Evolutionary conservation across 2,329 filamentous ascomycete genomes (phyloP).

Genomic region (Penicillium concentricum): DNA sequence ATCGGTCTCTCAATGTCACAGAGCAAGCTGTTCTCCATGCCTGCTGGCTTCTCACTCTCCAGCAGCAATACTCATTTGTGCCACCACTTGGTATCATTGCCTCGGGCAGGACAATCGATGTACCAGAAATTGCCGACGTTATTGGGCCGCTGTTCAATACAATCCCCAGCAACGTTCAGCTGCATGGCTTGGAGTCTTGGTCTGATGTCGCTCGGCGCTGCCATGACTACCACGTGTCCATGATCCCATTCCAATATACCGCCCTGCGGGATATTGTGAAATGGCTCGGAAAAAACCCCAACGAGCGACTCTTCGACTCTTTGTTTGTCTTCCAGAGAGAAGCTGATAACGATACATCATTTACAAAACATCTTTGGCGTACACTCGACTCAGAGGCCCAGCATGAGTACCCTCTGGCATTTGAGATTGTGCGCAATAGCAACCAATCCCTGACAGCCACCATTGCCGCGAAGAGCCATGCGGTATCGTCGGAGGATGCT

Average conservation of each 20-base stretch:
- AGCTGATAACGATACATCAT: conserved; percentile 17
- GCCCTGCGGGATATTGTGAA: conserved; percentile 77
- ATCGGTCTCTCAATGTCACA: conserved; percentile 66
- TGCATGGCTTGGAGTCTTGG: conserved; percentile 55
- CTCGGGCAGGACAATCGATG: conserved; percentile 72
- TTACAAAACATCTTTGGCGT: conserved; percentile 54
- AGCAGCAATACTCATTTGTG: conserved; percentile 48
- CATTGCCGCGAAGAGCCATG: conserved; percentile 57
- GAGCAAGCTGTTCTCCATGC: conserved; percentile 78
- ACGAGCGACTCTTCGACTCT: conserved; percentile 69
- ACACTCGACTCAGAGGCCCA: conserved; percentile 48
- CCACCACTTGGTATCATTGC: conserved; percentile 70
- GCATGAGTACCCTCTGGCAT: conserved; percentile 72
- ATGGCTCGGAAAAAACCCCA: conserved; percentile 62
- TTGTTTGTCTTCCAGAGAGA: conserved; percentile 78
- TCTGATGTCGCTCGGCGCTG: conserved; percentile 59
- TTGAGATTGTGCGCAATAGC: conserved; percentile 64
- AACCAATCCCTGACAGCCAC: conserved; percentile 55
- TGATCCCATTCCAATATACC: conserved; percentile 73
- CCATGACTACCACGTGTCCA: conserved; percentile 68
- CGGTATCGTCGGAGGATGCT: conserved; percentile 38
- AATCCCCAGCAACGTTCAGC: conserved; percentile 64
- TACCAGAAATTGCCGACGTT: conserved; percentile 61
- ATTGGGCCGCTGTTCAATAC: conserved; percentile 91
- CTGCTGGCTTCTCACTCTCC: conserved; percentile 66